phyloP scores from a whole-genome alignment of 2,329 filamentous ascomycete species.

The Cytospora piceicola region DNA sequence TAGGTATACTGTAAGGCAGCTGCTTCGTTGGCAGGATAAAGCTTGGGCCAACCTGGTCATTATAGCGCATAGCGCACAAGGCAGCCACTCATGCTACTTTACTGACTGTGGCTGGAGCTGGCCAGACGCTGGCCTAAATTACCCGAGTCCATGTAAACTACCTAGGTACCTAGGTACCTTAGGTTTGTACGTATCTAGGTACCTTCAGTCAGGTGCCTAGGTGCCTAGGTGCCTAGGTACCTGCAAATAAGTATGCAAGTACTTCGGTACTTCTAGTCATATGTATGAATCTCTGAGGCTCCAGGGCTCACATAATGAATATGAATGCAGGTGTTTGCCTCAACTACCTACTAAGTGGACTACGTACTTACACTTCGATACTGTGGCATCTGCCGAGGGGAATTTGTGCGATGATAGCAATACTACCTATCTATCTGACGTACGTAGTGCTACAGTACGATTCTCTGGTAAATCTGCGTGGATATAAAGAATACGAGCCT shows the following conservation, averaged over 20 bases:
- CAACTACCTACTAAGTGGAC: too few relatives aligned
- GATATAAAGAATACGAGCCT: background rate
- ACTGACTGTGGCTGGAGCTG: conserved; percentile 1
- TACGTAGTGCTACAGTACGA: background rate
- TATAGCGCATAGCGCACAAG: background rate
- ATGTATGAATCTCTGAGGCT: too few relatives aligned
- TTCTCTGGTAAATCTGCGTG: background rate
- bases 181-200: too few relatives aligned
- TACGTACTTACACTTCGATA: too few relatives aligned
- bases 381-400: too few relatives aligned
- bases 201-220: background rate
- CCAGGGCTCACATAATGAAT: too few relatives aligned
- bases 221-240: background rate
- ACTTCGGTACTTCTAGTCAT: background rate
- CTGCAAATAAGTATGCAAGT: too few relatives aligned
- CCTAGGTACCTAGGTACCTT: background rate
- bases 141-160: background rate
- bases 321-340: too few relatives aligned
- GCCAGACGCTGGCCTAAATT: background rate
- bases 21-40: conserved; percentile 6
- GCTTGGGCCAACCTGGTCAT: background rate
- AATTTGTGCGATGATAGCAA: too few relatives aligned
- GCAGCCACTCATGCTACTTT: too few relatives aligned
- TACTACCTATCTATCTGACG: too few relatives aligned
- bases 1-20: background rate